Percentiles rank a stretch among this genome's conserved stretches.
phyloP scores from a whole-genome alignment of 1,139 yeast genomes.

The Geotrichum bryndzae region DNA sequence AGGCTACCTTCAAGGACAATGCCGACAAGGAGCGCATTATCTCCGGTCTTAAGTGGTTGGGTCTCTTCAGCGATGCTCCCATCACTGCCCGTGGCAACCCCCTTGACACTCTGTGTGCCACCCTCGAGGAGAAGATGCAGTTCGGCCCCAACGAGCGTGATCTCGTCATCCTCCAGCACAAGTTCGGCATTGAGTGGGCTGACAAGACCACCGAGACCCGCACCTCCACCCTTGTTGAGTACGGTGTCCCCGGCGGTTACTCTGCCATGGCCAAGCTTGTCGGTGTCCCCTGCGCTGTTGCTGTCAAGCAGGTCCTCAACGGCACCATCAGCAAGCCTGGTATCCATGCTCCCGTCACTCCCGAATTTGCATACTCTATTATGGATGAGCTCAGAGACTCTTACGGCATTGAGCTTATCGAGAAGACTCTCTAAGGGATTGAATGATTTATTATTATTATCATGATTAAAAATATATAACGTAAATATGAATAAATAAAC shows the following conservation, averaged over 20 bases:
- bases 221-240: slow-evolving; percentile 91
- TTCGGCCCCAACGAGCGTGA: slow-evolving; percentile 94
- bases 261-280: slow-evolving; percentile 98
- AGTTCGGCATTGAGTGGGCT: slow-evolving; percentile 95
- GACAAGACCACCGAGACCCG: slow-evolving; percentile 86
- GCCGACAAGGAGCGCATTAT: slow-evolving; percentile 83
- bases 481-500: neutral
- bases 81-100: slow-evolving; percentile 91
- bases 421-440: slow-evolving; percentile 47
- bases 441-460: neutral
- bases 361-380: slow-evolving; percentile 84
- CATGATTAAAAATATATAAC: neutral
- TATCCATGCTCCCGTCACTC: slow-evolving; percentile 85
- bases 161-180: slow-evolving; percentile 91
- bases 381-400: slow-evolving; percentile 87
- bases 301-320: slow-evolving; percentile 75
- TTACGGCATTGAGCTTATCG: slow-evolving; percentile 79
- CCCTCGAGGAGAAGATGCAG: slow-evolving; percentile 93
- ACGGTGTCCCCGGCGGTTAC: slow-evolving; percentile 90
- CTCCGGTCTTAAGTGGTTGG: slow-evolving; percentile 90
- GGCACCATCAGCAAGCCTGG: slow-evolving; percentile 80
- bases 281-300: slow-evolving; percentile 98
- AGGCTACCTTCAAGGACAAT: slow-evolving; percentile 73
- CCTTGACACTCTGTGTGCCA: slow-evolving; percentile 92
- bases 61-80: slow-evolving; percentile 69